Conservation (phyloP, 257 asterid genomes). For the Petunia axillaris region DNA sequence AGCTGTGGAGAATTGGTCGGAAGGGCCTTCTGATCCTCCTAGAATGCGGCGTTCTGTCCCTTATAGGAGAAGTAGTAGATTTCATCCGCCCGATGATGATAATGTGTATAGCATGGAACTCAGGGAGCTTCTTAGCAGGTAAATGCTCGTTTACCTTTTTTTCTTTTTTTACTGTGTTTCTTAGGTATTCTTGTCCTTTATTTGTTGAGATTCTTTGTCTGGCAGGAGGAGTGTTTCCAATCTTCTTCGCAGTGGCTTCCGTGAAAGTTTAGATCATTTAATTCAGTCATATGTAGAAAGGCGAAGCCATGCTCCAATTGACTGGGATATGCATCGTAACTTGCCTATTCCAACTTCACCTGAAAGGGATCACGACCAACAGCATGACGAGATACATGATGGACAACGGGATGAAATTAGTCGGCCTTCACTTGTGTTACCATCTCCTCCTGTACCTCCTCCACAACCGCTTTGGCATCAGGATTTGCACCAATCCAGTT, state of each 20-base stretch:
- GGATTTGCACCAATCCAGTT: constrained; percentile 72
- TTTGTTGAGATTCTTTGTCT: constrained; percentile 24
- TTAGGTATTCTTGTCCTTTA: constrained; percentile 24
- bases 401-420: constrained; percentile 55
- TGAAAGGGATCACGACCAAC: constrained; percentile 59
- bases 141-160: background rate
- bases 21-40: constrained; percentile 78
- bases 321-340: constrained; percentile 79
- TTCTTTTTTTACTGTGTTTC: constrained; percentile 7
- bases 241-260: constrained; percentile 92
- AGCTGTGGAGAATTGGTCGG: constrained; percentile 69
- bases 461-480: constrained; percentile 93
- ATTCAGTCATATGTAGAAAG: constrained; percentile 86
- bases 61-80: constrained; percentile 62
- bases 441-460: constrained; percentile 86
- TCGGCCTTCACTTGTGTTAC: constrained; percentile 66
- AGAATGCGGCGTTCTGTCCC: constrained; percentile 69
- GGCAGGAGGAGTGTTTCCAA: constrained; percentile 97
- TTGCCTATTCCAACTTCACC: constrained; percentile 80
- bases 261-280: constrained; percentile 87
- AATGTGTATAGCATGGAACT: constrained; percentile 97
- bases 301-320: constrained; percentile 68
- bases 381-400: constrained; percentile 56
- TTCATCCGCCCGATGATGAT: constrained; percentile 94
- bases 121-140: constrained; percentile 96